Conservation (phyloP, 352 stramenopile genomes). For the Globisporangium alternatum region DNA sequence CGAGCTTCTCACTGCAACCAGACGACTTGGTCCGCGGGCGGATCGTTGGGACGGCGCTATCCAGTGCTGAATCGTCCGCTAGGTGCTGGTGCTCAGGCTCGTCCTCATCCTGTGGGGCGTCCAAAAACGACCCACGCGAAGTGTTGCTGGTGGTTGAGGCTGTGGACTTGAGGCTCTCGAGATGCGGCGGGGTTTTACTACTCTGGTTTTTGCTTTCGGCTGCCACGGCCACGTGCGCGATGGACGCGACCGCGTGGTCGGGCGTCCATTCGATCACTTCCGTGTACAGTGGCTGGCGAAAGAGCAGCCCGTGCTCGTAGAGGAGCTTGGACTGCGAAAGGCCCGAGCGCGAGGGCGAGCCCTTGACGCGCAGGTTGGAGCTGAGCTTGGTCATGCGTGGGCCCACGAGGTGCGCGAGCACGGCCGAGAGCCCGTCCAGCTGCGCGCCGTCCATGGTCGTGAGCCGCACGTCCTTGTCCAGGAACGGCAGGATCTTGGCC, state of each 20-base stretch:
- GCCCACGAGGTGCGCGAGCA: constrained; percentile 70
- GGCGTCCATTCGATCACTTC: constrained; percentile 68
- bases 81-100: constrained; percentile 28
- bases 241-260: constrained; percentile 29
- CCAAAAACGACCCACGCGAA: constrained; percentile 25
- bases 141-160: not conserved
- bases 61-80: constrained; percentile 1
- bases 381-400: constrained; percentile 69
- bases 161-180: constrained; percentile 9
- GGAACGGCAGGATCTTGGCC: constrained; percentile 57
- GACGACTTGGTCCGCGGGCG: constrained; percentile 9
- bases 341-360: constrained; percentile 41
- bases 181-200: not conserved
- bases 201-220: constrained; percentile 28
- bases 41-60: not conserved
- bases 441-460: constrained; percentile 40
- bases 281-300: constrained; percentile 62
- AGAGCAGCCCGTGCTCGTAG: constrained; percentile 72
- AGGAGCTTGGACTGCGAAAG: constrained; percentile 64
- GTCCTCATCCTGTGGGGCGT: constrained; percentile 19
- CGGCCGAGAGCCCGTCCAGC: constrained; percentile 51
- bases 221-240: constrained; percentile 43
- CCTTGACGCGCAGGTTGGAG: constrained; percentile 61
- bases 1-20: constrained; percentile 2
- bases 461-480: constrained; percentile 58